Conservation (phyloP, 805 yeast genomes). For the Sungouiozyma intestinalis region DNA sequence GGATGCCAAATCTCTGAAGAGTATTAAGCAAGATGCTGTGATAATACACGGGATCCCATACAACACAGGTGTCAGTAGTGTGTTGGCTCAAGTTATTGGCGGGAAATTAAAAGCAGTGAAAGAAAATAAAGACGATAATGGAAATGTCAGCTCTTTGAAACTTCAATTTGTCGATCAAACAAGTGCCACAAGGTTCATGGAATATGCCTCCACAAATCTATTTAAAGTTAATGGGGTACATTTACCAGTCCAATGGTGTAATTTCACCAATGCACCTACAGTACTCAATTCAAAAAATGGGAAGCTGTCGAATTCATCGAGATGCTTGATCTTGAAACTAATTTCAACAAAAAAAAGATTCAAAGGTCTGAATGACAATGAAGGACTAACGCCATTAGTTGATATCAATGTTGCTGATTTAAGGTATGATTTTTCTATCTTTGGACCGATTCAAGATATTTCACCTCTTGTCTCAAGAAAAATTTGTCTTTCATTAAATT, state of each 20-base stretch:
- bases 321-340: conserved; percentile 43
- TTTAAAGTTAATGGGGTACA: conserved; percentile 50
- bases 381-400: conserved; percentile 28
- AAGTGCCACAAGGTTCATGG: conserved; percentile 45
- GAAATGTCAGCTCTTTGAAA: conserved; percentile 20
- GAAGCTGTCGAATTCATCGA: conserved; percentile 31
- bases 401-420: conserved; percentile 38
- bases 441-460: conserved; percentile 53
- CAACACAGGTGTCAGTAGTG: conserved; percentile 37
- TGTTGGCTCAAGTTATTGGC: conserved; percentile 50
- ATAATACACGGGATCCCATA: conserved; percentile 33
- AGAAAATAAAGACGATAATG: conserved; percentile 30
- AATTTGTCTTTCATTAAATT: conserved; percentile 51
- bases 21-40: conserved; percentile 9
- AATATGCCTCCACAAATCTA: conserved; percentile 41
- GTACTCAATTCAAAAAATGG: conserved; percentile 18
- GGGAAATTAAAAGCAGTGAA: conserved; percentile 44
- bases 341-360: conserved; percentile 7
- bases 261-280: conserved; percentile 3
- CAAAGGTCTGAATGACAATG: background rate
- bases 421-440: conserved; percentile 39
- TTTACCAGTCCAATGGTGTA: conserved; percentile 38
- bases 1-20: background rate
- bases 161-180: conserved; percentile 42
- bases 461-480: conserved; percentile 59